Percentiles rank a stretch among this genome's conserved stretches.
phyloP scores from a whole-genome alignment of 2,329 filamentous ascomycete species.

The Penicillium sp. region DNA sequence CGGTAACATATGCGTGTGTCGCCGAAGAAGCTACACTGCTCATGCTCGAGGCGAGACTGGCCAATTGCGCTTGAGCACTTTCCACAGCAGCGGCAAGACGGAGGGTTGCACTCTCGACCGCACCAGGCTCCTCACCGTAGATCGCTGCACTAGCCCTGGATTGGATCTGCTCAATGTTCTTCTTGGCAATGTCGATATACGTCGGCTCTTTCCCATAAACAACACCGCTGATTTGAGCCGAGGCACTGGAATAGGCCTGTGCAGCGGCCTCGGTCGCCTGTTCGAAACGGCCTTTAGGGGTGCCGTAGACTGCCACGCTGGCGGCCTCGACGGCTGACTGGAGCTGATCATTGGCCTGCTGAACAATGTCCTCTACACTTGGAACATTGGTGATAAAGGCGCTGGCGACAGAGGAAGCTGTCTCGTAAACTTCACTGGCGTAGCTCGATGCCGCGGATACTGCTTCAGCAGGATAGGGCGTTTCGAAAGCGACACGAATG shows the following conservation, averaged over 20 bases:
- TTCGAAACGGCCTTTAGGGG: constrained; percentile 49
- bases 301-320: constrained; percentile 53
- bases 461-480: constrained; percentile 42
- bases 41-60: constrained; percentile 28
- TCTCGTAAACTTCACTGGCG: constrained; percentile 43
- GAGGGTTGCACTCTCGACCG: constrained; percentile 28
- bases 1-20: constrained; percentile 40
- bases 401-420: constrained; percentile 33
- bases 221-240: constrained; percentile 47
- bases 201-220: constrained; percentile 51
- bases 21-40: constrained; percentile 32
- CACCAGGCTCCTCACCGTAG: constrained; percentile 44
- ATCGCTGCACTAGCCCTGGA: constrained; percentile 52
- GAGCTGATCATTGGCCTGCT: constrained; percentile 52
- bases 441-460: constrained; percentile 49
- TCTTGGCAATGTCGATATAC: constrained; percentile 50
- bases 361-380: constrained; percentile 52
- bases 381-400: constrained; percentile 50
- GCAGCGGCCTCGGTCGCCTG: constrained; percentile 50
- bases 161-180: constrained; percentile 48
- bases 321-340: constrained; percentile 55
- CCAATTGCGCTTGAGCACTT: constrained; percentile 31
- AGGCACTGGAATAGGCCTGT: constrained; percentile 47
- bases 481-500: constrained; percentile 66
- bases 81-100: constrained; percentile 29